Evolutionary conservation across 805 yeast species (phyloP).

Genomic region (Saturnispora mendoncae): DNA sequence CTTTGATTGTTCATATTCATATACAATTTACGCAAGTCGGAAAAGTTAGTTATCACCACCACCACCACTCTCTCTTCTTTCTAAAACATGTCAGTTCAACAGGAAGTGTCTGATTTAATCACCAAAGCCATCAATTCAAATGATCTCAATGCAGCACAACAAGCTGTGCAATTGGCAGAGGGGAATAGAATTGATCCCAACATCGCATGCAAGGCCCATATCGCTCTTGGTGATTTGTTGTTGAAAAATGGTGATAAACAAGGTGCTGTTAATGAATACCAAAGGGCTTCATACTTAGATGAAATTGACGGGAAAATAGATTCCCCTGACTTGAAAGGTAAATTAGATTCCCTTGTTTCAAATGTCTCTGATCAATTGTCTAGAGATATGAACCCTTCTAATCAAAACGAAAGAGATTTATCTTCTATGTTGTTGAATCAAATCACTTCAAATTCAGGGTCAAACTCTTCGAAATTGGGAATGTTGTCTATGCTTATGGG

Average conservation of each 20-base stretch:
- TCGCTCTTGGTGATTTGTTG: conserved; percentile 24
- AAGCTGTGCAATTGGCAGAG: conserved; percentile 19
- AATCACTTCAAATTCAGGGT: conserved; percentile 20
- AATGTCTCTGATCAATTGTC: conserved; percentile 20
- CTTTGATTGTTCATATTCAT: no score
- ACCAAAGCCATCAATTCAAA: conserved; percentile 14
- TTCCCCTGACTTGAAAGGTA: conserved; percentile 26
- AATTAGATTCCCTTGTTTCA: conserved; percentile 19
- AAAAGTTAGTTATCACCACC: no score
- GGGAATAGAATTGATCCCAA: conserved; percentile 22
- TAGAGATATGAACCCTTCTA: conserved; percentile 17
- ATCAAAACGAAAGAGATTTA: conserved; percentile 25
- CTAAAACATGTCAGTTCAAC: neutral
- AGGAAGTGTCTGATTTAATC: conserved; percentile 18
- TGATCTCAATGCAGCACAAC: conserved; percentile 14
- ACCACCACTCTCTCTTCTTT: neutral
- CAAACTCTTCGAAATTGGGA: conserved; percentile 22
- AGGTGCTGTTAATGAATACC: conserved; percentile 24
- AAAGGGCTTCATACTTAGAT: conserved; percentile 26
- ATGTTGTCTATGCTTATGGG: conserved; percentile 17
- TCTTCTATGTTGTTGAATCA: conserved; percentile 23
- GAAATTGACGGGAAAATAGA: conserved; percentile 26
- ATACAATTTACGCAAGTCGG: no score
- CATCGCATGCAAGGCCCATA: conserved; percentile 26
- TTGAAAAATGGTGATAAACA: conserved; percentile 19